phyloP scores from a whole-genome alignment of 2,329 filamentous ascomycete species.

The Aspergillus unguis region DNA sequence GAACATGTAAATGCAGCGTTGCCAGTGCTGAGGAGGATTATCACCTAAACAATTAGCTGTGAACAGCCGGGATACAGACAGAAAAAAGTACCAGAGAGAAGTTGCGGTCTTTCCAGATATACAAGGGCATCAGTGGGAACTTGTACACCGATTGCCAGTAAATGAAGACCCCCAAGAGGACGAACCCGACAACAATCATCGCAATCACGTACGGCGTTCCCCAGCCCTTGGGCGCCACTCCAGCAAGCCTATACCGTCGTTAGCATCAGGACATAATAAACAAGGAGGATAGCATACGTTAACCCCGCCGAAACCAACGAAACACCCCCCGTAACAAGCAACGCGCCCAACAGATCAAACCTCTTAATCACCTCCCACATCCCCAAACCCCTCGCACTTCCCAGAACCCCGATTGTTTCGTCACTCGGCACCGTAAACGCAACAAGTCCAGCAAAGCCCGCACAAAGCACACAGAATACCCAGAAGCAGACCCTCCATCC shows the following conservation, averaged over 20 bases:
- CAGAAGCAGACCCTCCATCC: slow-evolving; percentile 64
- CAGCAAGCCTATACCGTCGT: slow-evolving; percentile 39
- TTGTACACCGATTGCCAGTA: slow-evolving; percentile 59
- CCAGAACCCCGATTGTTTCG: background rate
- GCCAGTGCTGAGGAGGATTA: slow-evolving; percentile 60
- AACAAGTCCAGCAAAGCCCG: slow-evolving; percentile 56
- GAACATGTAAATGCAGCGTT: slow-evolving; percentile 53
- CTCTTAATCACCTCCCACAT: background rate
- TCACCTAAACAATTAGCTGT: slow-evolving; percentile 31
- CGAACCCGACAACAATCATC: slow-evolving; percentile 58
- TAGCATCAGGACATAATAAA: background rate
- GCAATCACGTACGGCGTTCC: slow-evolving; percentile 59
- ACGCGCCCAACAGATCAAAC: slow-evolving; percentile 5
- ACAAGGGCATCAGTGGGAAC: slow-evolving; percentile 52
- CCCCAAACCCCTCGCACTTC: background rate
- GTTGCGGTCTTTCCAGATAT: slow-evolving; percentile 59
- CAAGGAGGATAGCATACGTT: background rate
- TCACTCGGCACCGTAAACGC: background rate
- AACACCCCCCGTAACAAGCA: background rate
- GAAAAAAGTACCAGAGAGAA: slow-evolving; percentile 55
- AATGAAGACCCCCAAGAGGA: slow-evolving; percentile 56
- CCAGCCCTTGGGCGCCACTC: slow-evolving; percentile 61
- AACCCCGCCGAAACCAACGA: background rate
- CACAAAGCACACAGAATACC: slow-evolving; percentile 62
- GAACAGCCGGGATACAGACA: no score